phyloP scores from a whole-genome alignment of 192 early-diverging fungal species.

The Gryganskiella cystojenkinii region DNA sequence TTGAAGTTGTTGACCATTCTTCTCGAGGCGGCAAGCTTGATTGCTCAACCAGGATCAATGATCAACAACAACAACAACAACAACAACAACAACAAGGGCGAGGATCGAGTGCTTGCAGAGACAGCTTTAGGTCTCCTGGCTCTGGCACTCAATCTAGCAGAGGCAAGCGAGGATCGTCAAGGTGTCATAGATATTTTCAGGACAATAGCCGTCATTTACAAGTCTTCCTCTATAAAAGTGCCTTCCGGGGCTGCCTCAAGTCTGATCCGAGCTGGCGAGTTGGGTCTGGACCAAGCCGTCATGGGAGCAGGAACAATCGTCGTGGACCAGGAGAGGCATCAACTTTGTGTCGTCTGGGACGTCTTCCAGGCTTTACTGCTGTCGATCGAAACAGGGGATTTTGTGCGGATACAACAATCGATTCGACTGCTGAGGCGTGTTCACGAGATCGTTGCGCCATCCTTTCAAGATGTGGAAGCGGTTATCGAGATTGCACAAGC shows the following conservation, averaged over 20 bases:
- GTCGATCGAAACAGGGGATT: slow-evolving; percentile 37
- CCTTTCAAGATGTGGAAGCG: background rate
- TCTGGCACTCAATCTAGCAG: slow-evolving; percentile 2
- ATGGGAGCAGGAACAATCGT: background rate
- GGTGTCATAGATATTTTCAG: background rate
- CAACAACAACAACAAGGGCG: background rate
- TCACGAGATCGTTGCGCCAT: background rate
- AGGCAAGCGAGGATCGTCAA: background rate
- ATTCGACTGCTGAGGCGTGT: slow-evolving; percentile 1
- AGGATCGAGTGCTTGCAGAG: slow-evolving; percentile 12
- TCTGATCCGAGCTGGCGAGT: slow-evolving; percentile 24
- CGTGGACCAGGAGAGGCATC: background rate
- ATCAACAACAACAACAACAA: background rate
- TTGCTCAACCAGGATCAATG: slow-evolving; percentile 6
- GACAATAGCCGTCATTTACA: slow-evolving; percentile 25
- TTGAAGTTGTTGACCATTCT: slow-evolving; percentile 27
- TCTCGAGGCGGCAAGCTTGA: slow-evolving; percentile 20
- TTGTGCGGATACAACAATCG: slow-evolving; percentile 32
- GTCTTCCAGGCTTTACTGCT: slow-evolving; percentile 34
- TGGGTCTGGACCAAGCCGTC: background rate
- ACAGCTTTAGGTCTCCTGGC: slow-evolving; percentile 4
- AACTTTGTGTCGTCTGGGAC: slow-evolving; percentile 13
- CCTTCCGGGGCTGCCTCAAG: slow-evolving; percentile 23
- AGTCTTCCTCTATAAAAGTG: slow-evolving; percentile 14
- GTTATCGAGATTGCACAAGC: slow-evolving; percentile 20